Conservation (phyloP, 441 rosid genomes). For the Syzygium syzygioides region DNA sequence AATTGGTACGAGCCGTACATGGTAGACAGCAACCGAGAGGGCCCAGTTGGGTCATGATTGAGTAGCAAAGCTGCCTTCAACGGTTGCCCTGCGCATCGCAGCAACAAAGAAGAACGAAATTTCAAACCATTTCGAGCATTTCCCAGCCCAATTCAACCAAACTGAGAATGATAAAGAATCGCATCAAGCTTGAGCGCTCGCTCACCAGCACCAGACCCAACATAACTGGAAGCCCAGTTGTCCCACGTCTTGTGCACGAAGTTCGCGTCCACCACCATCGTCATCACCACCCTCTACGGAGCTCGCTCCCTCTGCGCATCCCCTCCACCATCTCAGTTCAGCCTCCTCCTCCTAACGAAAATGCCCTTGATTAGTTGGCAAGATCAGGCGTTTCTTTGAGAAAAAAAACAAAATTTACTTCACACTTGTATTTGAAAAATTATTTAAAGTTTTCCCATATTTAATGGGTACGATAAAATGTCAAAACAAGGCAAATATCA, state of each 20-base stretch:
- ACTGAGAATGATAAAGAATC: neutral
- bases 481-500: neutral
- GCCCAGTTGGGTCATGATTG: conserved; percentile 64
- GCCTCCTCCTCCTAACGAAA: neutral
- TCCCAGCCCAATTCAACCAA: neutral
- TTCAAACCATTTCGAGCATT: neutral
- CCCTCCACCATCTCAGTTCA: neutral
- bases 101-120: neutral
- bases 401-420: too few species aligned
- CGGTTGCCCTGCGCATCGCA: conserved; percentile 36
- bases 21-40: conserved; percentile 78
- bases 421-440: too few species aligned
- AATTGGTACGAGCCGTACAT: conserved; percentile 33
- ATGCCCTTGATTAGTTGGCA: too few species aligned
- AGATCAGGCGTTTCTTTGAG: too few species aligned
- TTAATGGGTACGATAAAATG: neutral
- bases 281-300: neutral
- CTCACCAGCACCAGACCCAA: conserved; percentile 52
- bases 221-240: conserved; percentile 59
- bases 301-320: neutral
- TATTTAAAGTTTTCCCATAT: too few species aligned
- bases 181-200: neutral
- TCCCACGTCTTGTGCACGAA: conserved; percentile 66
- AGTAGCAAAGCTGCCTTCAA: conserved; percentile 68
- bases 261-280: conserved; percentile 34